Percentiles rank a stretch among this genome's conserved stretches.
Conservation (phyloP, 148 eudicot genomes). For the Arbutus unedo region DNA sequence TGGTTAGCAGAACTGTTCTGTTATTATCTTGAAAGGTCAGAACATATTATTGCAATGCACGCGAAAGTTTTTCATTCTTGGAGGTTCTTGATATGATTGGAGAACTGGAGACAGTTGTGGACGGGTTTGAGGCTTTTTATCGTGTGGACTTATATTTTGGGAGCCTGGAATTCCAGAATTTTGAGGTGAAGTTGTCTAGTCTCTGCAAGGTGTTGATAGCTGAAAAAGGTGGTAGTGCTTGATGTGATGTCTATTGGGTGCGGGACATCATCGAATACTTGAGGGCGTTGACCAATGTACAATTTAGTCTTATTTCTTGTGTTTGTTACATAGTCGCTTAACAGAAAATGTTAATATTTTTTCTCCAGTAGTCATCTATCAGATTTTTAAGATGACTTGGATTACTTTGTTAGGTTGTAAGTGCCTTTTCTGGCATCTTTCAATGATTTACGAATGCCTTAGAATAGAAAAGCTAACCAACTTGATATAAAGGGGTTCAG, state of each 20-base stretch:
- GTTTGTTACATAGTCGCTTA: neutral
- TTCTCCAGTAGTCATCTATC: neutral
- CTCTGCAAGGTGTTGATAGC: neutral
- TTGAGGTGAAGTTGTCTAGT: neutral
- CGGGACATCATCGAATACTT: neutral
- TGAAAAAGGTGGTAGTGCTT: slow-evolving; percentile 5
- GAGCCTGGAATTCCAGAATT: neutral
- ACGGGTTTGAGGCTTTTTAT: neutral
- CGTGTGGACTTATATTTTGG: neutral
- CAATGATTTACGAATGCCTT: neutral
- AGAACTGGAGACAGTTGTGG: neutral
- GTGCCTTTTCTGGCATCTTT: neutral
- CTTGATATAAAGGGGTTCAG: neutral
- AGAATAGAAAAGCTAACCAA: neutral
- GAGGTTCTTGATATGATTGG: neutral
- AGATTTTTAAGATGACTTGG: neutral
- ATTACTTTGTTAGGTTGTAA: neutral
- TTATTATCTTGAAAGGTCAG: neutral
- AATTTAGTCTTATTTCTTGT: neutral
- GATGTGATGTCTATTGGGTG: neutral
- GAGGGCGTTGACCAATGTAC: neutral
- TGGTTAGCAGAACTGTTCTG: neutral
- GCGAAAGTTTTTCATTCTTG: neutral
- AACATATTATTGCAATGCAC: neutral
- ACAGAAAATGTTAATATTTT: neutral